Evolutionary conservation across 2,329 filamentous ascomycete genomes (phyloP).

Genomic region (Talaromyces sp.): DNA sequence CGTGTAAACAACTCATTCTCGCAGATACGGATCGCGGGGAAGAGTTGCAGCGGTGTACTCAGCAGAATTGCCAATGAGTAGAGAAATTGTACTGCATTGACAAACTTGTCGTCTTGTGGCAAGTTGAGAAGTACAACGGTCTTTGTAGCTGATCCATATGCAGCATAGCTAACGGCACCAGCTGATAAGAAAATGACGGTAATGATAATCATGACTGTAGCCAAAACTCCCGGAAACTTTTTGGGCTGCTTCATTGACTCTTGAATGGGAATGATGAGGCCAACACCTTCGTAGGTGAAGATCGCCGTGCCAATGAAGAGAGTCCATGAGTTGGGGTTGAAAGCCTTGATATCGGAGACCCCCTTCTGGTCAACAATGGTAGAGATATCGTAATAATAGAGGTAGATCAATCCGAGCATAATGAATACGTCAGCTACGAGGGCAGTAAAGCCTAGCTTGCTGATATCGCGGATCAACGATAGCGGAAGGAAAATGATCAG

Average conservation of each 20-base stretch:
- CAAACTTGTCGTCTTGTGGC: conserved; percentile 89
- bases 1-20: conserved; percentile 91
- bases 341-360: conserved; percentile 81
- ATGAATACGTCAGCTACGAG: conserved; percentile 94
- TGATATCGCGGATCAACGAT: conserved; percentile 91
- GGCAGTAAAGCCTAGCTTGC: conserved; percentile 93
- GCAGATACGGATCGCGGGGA: conserved; percentile 94
- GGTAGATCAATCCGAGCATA: conserved; percentile 81
- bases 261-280: conserved; percentile 96
- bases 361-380: conserved; percentile 71
- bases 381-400: conserved; percentile 91
- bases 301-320: conserved; percentile 98
- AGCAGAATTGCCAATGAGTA: conserved; percentile 98
- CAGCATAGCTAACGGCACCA: conserved; percentile 90
- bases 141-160: conserved; percentile 91
- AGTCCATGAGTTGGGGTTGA: conserved; percentile 91
- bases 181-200: conserved; percentile 86
- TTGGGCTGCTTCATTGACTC: conserved; percentile 90
- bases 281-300: conserved; percentile 97
- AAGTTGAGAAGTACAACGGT: conserved; percentile 95
- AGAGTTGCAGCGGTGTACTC: conserved; percentile 92
- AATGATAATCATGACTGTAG: conserved; percentile 90
- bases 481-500: conserved; percentile 93
- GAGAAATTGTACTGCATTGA: conserved; percentile 93
- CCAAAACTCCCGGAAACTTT: conserved; percentile 87